Evolutionary conservation across 805 yeast species (phyloP).

Genomic region (Lipomyces orientalis): DNA sequence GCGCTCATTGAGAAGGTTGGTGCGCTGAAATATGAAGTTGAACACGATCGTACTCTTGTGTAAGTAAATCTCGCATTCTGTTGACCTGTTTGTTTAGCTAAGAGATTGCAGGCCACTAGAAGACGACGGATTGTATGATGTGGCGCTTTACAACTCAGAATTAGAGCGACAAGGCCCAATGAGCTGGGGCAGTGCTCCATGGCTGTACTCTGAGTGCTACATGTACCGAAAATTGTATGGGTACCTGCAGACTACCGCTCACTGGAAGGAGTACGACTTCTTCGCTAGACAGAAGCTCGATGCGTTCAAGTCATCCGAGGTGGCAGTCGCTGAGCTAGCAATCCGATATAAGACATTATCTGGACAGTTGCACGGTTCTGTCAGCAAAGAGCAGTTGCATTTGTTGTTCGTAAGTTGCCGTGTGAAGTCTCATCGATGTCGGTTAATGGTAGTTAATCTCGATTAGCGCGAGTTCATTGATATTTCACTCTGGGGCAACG

Average conservation of each 20-base stretch:
- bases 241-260: slow-evolving; percentile 42
- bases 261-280: slow-evolving; percentile 69
- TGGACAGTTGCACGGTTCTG: slow-evolving; percentile 38
- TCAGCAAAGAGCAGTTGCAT: slow-evolving; percentile 40
- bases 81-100: slow-evolving; percentile 37
- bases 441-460: slow-evolving; percentile 53
- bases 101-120: slow-evolving; percentile 52
- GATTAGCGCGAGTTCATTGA: slow-evolving; percentile 83
- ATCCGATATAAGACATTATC: slow-evolving; percentile 58
- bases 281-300: slow-evolving; percentile 72
- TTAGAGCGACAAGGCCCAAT: slow-evolving; percentile 48
- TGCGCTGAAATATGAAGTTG: slow-evolving; percentile 52
- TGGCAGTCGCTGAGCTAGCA: slow-evolving; percentile 84
- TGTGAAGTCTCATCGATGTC: slow-evolving; percentile 43
- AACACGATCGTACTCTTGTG: slow-evolving; percentile 42
- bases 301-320: slow-evolving; percentile 74
- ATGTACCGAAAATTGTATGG: slow-evolving; percentile 62
- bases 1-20: slow-evolving; percentile 20
- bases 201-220: slow-evolving; percentile 88
- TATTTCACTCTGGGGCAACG: slow-evolving; percentile 96
- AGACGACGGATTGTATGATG: slow-evolving; percentile 46
- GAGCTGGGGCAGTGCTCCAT: slow-evolving; percentile 85
- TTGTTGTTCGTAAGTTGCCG: slow-evolving; percentile 35
- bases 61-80: slow-evolving; percentile 12
- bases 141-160: slow-evolving; percentile 63